Evolutionary conservation across 2,329 filamentous ascomycete species (phyloP).

Genomic region (Camptophora hylomeconis): DNA sequence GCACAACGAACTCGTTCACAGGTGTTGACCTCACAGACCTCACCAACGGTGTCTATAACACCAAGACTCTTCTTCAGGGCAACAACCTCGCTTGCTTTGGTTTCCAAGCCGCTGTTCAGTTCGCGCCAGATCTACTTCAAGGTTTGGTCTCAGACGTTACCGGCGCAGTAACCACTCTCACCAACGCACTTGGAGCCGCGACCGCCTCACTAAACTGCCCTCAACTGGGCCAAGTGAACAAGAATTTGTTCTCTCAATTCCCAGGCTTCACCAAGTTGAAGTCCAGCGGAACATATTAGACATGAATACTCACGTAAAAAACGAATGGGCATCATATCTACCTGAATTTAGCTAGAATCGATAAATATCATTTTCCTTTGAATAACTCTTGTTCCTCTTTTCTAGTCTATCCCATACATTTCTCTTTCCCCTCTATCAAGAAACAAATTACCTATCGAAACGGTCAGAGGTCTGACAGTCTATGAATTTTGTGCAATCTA

Average conservation of each 20-base stretch:
- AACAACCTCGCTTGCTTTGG: constrained; percentile 37
- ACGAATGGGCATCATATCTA: too few species aligned
- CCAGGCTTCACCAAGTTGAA: constrained; percentile 14
- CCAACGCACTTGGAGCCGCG: constrained; percentile 19
- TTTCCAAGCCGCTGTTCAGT: constrained; percentile 28
- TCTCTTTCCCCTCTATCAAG: too few species aligned
- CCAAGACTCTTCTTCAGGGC: constrained; percentile 28
- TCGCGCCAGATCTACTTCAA: constrained; percentile 30
- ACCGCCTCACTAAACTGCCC: constrained; percentile 13
- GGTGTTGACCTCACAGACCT: constrained; percentile 31
- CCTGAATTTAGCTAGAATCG: too few species aligned
- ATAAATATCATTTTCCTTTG: too few species aligned
- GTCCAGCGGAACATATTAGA: background rate
- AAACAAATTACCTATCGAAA: too few species aligned
- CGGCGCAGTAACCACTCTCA: constrained; percentile 22
- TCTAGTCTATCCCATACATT: too few species aligned
- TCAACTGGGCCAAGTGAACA: constrained; percentile 12
- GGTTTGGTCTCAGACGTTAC: constrained; percentile 24
- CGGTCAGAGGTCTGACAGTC: too few species aligned
- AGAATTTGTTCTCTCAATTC: constrained; percentile 14
- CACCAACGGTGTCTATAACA: constrained; percentile 31
- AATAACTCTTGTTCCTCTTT: too few species aligned
- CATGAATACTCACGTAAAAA: too few species aligned
- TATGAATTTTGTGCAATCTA: too few species aligned
- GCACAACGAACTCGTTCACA: constrained; percentile 37